Conservation (phyloP, 768 basidiomycete species). For the Rhizopogon rudus region DNA sequence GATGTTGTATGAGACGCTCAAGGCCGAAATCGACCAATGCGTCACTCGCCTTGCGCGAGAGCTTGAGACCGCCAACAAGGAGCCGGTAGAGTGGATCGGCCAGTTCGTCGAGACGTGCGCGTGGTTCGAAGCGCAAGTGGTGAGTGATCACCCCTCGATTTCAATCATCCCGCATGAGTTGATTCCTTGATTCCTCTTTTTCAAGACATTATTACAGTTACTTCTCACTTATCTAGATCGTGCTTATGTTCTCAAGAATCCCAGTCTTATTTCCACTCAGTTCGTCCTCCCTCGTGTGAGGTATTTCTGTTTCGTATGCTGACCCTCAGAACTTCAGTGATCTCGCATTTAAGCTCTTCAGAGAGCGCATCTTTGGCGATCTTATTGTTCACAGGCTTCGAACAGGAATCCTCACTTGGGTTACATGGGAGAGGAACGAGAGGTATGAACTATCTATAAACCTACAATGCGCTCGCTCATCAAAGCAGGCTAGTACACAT, state of each 20-base stretch:
- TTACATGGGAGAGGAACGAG: constrained; percentile 47
- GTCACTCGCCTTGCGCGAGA: constrained; percentile 34
- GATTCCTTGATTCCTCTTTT: not conserved
- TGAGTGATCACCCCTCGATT: constrained; percentile 29
- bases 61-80: constrained; percentile 25
- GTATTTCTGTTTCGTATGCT: not conserved
- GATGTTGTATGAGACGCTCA: constrained; percentile 52
- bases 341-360: constrained; percentile 55
- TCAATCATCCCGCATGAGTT: not conserved
- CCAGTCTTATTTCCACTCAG: constrained; percentile 39
- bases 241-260: constrained; percentile 45
- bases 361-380: constrained; percentile 45
- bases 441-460: constrained; percentile 21
- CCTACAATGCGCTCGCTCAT: not conserved
- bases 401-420: constrained; percentile 44
- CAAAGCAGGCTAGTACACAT: constrained; percentile 30
- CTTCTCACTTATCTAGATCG: constrained; percentile 72
- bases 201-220: constrained; percentile 53
- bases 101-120: constrained; percentile 51
- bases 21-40: constrained; percentile 56
- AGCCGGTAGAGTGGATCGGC: constrained; percentile 49
- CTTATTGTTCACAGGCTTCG: constrained; percentile 40
- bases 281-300: constrained; percentile 21
- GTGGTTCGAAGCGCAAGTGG: constrained; percentile 65
- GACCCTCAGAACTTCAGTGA: constrained; percentile 33